These are phyloP conservation scores for Rhynchosporium graminicola DNA, from an alignment of 2,329 filamentous ascomycete genomes.

Conservation along the genomic window DNA sequence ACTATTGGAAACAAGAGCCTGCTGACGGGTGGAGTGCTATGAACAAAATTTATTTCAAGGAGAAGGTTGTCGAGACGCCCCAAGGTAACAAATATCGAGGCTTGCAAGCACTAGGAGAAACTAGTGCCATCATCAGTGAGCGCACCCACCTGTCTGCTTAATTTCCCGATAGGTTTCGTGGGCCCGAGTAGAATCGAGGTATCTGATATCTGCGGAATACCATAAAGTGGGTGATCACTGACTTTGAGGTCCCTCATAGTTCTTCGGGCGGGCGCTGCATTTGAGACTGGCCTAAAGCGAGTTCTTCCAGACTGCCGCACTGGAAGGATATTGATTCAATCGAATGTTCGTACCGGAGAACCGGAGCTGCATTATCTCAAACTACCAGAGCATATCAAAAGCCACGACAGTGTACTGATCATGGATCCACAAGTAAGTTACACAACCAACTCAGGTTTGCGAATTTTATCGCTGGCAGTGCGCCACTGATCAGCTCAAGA, in stretches of 20 bases:
- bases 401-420: conserved; percentile 79
- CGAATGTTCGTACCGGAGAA: conserved; percentile 79
- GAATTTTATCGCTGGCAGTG: too few species aligned
- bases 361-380: conserved; percentile 91
- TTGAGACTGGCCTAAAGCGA: conserved; percentile 84
- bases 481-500: too few species aligned
- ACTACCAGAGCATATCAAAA: conserved; percentile 70
- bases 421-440: conserved; percentile 72
- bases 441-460: not conserved
- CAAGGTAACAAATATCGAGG: conserved; percentile 70
- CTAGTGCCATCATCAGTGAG: conserved; percentile 74
- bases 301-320: conserved; percentile 92
- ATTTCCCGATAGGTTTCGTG: not conserved
- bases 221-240: not conserved
- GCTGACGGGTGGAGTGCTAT: conserved; percentile 58
- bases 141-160: not conserved
- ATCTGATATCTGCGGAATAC: too few species aligned
- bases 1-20: not conserved
- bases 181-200: not conserved
- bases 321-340: conserved; percentile 88
- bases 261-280: conserved; percentile 82
- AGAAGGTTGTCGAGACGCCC: conserved; percentile 68
- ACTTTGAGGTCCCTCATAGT: conserved; percentile 43
- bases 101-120: conserved; percentile 67
- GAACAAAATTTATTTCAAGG: conserved; percentile 72